phyloP scores from a whole-genome alignment of 225 moss, liverwort and hornwort genomes.

The Antitrichia curtipendula region DNA sequence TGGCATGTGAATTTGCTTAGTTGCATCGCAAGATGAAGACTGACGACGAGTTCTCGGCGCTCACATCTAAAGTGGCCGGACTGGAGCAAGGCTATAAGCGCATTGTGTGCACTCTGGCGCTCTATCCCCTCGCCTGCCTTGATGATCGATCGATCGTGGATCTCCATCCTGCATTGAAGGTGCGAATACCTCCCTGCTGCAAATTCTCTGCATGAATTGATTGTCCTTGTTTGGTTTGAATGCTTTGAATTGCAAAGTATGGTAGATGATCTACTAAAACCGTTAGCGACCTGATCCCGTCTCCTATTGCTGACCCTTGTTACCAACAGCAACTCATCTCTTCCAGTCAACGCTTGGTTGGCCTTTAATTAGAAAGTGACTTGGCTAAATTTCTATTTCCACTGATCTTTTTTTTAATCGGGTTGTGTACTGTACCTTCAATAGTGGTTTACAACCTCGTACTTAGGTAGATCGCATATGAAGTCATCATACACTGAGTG shows the following conservation, averaged over 20 bases:
- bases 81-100: slow-evolving; percentile 59
- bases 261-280: neutral
- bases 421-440: neutral
- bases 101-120: slow-evolving; percentile 36
- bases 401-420: neutral
- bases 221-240: neutral
- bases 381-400: neutral
- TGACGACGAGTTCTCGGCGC: slow-evolving; percentile 45
- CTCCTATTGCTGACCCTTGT: neutral
- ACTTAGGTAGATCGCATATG: neutral
- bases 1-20: neutral
- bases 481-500: neutral
- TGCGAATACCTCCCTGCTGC: neutral
- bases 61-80: slow-evolving; percentile 45
- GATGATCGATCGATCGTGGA: slow-evolving; percentile 15
- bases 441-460: neutral
- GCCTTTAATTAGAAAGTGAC: neutral
- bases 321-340: neutral
- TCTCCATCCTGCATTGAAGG: slow-evolving; percentile 48
- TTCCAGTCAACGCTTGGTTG: neutral
- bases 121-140: slow-evolving; percentile 24
- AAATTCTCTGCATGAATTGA: neutral
- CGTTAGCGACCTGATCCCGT: neutral
- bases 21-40: slow-evolving; percentile 67
- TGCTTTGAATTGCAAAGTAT: neutral